A percentile compares a stretch with the other conserved stretches of the same genome.
These are phyloP conservation scores for Nicotiana obtusifolia DNA, from an alignment of 257 asterid genomes.

Conservation along the genomic window DNA sequence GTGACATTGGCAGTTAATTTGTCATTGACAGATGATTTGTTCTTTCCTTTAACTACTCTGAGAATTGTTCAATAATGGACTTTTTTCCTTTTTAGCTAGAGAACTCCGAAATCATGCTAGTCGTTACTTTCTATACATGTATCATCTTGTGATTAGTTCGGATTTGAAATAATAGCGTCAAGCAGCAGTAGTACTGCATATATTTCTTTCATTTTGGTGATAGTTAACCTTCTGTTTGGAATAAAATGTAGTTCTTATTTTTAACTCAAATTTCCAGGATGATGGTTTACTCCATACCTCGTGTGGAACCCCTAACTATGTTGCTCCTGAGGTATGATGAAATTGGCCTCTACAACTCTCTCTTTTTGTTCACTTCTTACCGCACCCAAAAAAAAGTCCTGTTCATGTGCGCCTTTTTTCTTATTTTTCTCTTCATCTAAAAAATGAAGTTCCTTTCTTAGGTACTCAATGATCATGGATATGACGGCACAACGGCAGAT, in stretches of 20 bases:
- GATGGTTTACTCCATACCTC: constrained; percentile 95
- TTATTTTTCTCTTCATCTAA: not conserved
- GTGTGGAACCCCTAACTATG: constrained; percentile 97
- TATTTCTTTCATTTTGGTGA: not conserved
- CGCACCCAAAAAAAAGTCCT: not conserved
- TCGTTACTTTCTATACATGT: too few relatives aligned
- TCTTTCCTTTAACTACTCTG: not conserved
- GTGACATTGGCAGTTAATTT: not conserved
- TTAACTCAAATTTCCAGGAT: constrained; percentile 46
- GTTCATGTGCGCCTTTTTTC: not conserved
- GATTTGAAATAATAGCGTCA: not conserved
- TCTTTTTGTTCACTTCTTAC: not conserved
- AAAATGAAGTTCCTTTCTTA: constrained; percentile 11
- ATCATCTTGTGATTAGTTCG: too few relatives aligned
- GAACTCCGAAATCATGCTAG: not conserved
- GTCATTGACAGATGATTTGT: not conserved
- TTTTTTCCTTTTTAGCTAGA: not conserved
- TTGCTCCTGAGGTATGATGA: constrained; percentile 83
- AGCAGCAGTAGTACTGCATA: not conserved
- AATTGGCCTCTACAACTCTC: not conserved
- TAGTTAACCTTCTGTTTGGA: not conserved
- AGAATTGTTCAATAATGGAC: not conserved
- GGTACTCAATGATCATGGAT: constrained; percentile 86
- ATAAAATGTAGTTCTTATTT: not conserved
- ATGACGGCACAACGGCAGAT: constrained; percentile 83